Evolutionary conservation across 2,329 filamentous ascomycete species (phyloP).

Genomic region (Knufia petricola): DNA sequence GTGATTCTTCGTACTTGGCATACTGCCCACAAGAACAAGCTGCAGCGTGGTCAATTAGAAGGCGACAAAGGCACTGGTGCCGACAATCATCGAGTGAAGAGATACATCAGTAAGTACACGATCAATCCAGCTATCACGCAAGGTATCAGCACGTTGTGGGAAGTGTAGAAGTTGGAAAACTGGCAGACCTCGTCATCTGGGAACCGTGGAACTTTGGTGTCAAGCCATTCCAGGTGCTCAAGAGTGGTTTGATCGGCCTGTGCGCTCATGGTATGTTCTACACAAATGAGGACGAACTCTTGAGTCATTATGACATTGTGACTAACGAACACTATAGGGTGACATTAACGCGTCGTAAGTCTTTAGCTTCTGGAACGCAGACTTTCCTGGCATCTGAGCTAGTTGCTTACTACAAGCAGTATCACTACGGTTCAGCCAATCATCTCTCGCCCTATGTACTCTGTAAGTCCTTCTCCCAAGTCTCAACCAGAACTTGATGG

Average conservation of each 20-base stretch:
- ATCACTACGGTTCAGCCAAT: no score
- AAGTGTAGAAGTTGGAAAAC: constrained; percentile 76
- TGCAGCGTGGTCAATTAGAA: constrained; percentile 63
- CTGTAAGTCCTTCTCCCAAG: no score
- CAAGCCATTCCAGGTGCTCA: constrained; percentile 72
- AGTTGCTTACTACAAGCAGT: no score
- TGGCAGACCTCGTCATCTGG: constrained; percentile 86
- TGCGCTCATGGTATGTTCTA: constrained; percentile 61
- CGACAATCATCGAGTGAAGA: constrained; percentile 85
- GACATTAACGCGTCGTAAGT: constrained; percentile 68
- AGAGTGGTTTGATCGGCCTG: constrained; percentile 79
- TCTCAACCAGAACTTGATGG: no score
- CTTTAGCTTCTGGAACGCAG: no score
- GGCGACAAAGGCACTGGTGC: constrained; percentile 71
- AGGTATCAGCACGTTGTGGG: constrained; percentile 83
- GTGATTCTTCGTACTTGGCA: constrained; percentile 92
- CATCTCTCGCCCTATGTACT: no score
- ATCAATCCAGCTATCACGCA: constrained; percentile 88
- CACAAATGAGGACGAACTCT: no score
- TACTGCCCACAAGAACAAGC: constrained; percentile 93
- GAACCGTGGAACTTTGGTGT: constrained; percentile 74
- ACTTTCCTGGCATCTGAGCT: no score
- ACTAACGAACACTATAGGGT: constrained; percentile 41
- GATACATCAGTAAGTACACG: constrained; percentile 92
- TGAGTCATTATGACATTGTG: no score